A percentile compares a stretch with the other conserved stretches of the same genome.
phyloP scores from a whole-genome alignment of 2,329 filamentous ascomycete genomes.

The Ilyonectria destructans region DNA sequence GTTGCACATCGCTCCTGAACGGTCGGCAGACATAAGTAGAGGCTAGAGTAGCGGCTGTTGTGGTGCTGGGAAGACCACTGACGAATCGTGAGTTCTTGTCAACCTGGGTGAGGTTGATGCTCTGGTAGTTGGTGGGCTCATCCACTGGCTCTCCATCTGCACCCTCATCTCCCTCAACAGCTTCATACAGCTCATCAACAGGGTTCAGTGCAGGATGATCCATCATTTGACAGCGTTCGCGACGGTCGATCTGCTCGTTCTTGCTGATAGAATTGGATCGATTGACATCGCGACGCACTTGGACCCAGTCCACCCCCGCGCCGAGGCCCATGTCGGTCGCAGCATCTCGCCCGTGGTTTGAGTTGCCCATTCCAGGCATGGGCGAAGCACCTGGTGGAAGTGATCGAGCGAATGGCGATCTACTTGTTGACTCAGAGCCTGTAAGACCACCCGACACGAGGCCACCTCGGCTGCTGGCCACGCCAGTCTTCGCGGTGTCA shows the following conservation, averaged over 20 bases:
- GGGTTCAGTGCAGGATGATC: constrained; percentile 91
- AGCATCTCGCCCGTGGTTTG: constrained; percentile 63
- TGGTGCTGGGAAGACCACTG: constrained; percentile 84
- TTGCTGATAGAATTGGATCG: constrained; percentile 93
- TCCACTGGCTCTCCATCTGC: constrained; percentile 87
- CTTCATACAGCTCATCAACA: constrained; percentile 89
- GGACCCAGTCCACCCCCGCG: constrained; percentile 88
- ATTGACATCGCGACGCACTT: constrained; percentile 95
- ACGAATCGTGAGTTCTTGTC: constrained; percentile 97
- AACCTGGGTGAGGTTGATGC: constrained; percentile 86
- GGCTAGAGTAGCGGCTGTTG: constrained; percentile 85
- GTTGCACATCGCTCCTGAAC: constrained; percentile 94
- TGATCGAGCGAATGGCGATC: constrained; percentile 62
- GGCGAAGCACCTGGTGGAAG: constrained; percentile 57
- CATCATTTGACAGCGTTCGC: constrained; percentile 94
- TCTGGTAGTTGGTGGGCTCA: constrained; percentile 85
- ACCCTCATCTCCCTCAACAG: constrained; percentile 91
- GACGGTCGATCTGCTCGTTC: constrained; percentile 88
- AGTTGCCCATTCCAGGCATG: constrained; percentile 61
- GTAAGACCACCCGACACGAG: constrained; percentile 73
- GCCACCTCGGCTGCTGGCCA: constrained; percentile 89
- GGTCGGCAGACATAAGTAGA: constrained; percentile 95
- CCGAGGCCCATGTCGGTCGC: constrained; percentile 81
- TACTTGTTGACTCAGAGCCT: constrained; percentile 62
- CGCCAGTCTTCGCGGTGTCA: constrained; percentile 93